phyloP scores from a whole-genome alignment of 768 basidiomycete genomes.

The Russula brevipes region DNA sequence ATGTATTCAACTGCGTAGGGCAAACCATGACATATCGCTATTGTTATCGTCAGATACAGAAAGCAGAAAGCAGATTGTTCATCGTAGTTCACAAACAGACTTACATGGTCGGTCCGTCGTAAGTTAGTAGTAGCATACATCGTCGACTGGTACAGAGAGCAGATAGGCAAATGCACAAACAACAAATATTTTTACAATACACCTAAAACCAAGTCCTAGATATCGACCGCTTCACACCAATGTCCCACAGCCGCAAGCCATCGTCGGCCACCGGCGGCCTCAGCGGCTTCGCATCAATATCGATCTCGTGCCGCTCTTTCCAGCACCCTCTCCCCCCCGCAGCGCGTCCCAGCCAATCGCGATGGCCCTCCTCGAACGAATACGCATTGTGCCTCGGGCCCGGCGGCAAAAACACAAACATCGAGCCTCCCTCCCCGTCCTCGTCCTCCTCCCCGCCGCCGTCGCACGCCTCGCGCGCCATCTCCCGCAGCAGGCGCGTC shows the following conservation, averaged over 20 bases:
- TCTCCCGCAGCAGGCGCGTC: conserved; percentile 21
- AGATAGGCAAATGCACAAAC: neutral
- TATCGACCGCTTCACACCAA: conserved; percentile 9
- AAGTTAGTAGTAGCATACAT: no score
- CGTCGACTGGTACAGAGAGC: neutral
- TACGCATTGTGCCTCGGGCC: conserved; percentile 15
- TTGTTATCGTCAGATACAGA: no score
- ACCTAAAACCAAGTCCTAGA: conserved; percentile 11
- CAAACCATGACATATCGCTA: no score
- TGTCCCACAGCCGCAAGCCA: conserved; percentile 3
- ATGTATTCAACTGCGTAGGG: no score
- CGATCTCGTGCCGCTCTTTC: conserved; percentile 9
- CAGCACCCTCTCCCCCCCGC: conserved; percentile 14
- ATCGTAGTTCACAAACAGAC: no score
- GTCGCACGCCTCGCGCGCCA: conserved; percentile 17
- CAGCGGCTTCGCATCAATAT: conserved; percentile 10
- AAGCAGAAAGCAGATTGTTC: no score
- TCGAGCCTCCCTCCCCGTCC: neutral
- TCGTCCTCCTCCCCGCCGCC: neutral
- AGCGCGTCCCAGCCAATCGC: conserved; percentile 14
- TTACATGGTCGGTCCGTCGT: no score
- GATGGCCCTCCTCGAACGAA: conserved; percentile 13
- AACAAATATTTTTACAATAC: neutral
- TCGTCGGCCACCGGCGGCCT: neutral
- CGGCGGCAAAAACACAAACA: conserved; percentile 23